These are phyloP conservation scores for Ziziphus jujuba DNA, from an alignment of 306 rosid genomes.

Conservation along the genomic window DNA sequence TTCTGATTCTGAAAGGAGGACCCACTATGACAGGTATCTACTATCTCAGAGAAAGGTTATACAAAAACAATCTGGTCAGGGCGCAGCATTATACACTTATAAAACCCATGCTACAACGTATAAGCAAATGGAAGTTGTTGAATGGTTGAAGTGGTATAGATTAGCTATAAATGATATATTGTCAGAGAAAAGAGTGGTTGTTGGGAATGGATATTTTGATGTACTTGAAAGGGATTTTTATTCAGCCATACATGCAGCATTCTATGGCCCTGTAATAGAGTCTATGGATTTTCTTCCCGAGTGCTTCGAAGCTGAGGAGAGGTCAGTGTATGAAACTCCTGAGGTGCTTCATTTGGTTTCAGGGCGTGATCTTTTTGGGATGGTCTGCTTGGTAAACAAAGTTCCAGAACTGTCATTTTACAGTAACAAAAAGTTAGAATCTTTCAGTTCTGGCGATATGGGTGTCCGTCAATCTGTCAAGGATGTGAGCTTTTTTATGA, in stretches of 20 bases:
- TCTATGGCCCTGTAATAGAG: constrained; percentile 80
- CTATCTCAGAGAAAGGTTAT: constrained; percentile 61
- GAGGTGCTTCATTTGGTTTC: constrained; percentile 96
- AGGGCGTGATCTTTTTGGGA: constrained; percentile 94
- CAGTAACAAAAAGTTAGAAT: constrained; percentile 43
- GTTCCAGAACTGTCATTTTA: constrained; percentile 47
- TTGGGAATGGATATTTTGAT: constrained; percentile 78
- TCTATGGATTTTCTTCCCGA: constrained; percentile 79
- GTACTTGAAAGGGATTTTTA: constrained; percentile 83
- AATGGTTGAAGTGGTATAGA: constrained; percentile 92
- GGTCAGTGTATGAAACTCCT: constrained; percentile 77
- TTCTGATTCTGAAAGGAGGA: constrained; percentile 79
- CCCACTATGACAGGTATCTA: constrained; percentile 72
- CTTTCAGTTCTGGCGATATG: constrained; percentile 39
- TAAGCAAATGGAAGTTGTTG: constrained; percentile 87
- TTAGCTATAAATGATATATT: constrained; percentile 64
- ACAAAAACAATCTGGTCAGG: constrained; percentile 40
- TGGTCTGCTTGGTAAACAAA: constrained; percentile 61
- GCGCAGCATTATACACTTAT: constrained; percentile 44
- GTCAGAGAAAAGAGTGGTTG: constrained; percentile 65
- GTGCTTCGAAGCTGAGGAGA: constrained; percentile 97
- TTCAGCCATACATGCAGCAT: constrained; percentile 81
- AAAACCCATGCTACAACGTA: constrained; percentile 37
- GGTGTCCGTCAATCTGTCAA: constrained; percentile 33
- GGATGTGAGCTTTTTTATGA: constrained; percentile 31